Evolutionary conservation across 2,329 filamentous ascomycete species (phyloP).

Genomic region (Alternaria alternata): DNA sequence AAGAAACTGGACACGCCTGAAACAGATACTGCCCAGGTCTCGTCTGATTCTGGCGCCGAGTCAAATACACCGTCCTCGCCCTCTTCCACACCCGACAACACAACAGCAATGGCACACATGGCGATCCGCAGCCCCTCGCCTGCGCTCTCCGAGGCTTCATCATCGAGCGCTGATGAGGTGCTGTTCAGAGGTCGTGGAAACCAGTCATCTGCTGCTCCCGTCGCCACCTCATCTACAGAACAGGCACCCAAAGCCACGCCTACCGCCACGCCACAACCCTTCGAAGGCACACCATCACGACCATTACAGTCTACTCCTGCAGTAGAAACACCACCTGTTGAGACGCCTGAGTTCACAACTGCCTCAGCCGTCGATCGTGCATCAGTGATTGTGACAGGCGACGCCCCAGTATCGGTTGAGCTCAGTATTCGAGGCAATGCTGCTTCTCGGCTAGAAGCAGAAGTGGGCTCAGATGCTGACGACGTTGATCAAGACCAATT

Average conservation of each 20-base stretch:
- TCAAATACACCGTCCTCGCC: conserved; percentile 24
- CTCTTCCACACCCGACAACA: conserved; percentile 27
- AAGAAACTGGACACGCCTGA: conserved; percentile 36
- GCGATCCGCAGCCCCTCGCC: conserved; percentile 51
- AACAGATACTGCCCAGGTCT: conserved; percentile 11
- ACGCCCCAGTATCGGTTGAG: conserved; percentile 8
- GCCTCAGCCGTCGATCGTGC: conserved; percentile 9
- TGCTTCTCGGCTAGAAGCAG: not conserved
- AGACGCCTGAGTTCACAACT: conserved; percentile 4
- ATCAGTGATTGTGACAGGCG: not conserved
- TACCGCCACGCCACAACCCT: not conserved
- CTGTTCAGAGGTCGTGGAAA: conserved; percentile 45
- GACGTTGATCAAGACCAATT: conserved; percentile 34
- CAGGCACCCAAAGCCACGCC: not conserved
- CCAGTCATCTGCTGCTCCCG: conserved; percentile 14
- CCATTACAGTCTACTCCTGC: not conserved
- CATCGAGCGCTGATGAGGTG: conserved; percentile 67
- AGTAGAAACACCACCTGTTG: not conserved
- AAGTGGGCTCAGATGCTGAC: conserved; percentile 35
- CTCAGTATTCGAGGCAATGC: conserved; percentile 20
- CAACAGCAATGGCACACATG: conserved; percentile 42
- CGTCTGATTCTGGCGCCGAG: conserved; percentile 18
- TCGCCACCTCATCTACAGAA: not conserved
- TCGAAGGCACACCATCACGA: not conserved
- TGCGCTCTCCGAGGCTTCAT: conserved; percentile 32